Base-by-base conservation (phyloP, 176 grass and related monocot genomes). In the Triticum timopheevii region DNA sequence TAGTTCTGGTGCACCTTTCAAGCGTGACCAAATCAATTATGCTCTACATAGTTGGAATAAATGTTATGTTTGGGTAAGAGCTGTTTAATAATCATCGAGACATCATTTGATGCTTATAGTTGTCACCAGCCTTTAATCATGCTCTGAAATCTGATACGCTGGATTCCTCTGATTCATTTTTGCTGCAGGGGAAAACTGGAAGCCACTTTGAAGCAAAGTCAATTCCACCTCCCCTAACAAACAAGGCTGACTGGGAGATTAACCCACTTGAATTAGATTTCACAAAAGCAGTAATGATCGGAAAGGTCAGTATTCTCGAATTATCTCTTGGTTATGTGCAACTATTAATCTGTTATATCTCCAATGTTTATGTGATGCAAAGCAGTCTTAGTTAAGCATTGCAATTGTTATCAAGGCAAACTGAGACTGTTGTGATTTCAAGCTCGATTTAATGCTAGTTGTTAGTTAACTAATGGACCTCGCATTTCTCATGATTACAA, bases 181-280 rank as follows among this genome's bases (percentile, higher is more conserved):
- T 79, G 1, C 23, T 92, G 42, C 35, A 97, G 97, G 97, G 97
- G 40, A 95, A 99, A 93, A 97, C 90, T 87, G 97, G 97, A 89
- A 99, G 97, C 83, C 97, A 99, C 90, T 99, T 97, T 90, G 97
- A 99, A 86, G 89, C 90, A 31, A 99, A 97, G 89, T 86, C 97
- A 63, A 92, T 99, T 72, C 94, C 97, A 28, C 97, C 97, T 59
- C 97, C 97, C 61, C 86, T 99, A 84, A 95, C 97, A 83, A 99
- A 96, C 70, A 99, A 99, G 82, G 95, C 80, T 91, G 97, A 99
- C 85, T 99, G 97, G 97, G 97, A 99, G 87, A 99, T 99, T 88
- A 87, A 97, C 35, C 94, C 97, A 38, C 81, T 82, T 65, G 97
- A 99, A 82, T 86, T 99, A 89, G 97, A 99, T 91, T 99, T 99